phyloP scores from a whole-genome alignment of 148 eudicot genomes.

The Silene uniflora region DNA sequence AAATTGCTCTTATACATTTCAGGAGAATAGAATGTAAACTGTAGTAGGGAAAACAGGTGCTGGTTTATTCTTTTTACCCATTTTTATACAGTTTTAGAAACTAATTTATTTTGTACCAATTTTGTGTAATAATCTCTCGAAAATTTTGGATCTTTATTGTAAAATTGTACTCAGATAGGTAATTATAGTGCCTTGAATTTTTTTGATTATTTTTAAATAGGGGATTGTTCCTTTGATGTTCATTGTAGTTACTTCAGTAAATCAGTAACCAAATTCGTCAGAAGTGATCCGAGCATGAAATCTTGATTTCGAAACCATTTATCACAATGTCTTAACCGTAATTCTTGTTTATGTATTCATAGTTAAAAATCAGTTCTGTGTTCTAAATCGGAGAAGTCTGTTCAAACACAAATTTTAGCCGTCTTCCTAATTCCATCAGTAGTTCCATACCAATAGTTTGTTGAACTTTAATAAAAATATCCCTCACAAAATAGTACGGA shows the following conservation, averaged over 20 bases:
- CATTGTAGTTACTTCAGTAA: not conserved
- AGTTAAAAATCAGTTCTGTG: too few species aligned
- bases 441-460: too few species aligned
- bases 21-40: conserved; percentile 18
- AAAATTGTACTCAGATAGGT: conserved; percentile 11
- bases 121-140: conserved; percentile 34
- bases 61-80: conserved; percentile 13
- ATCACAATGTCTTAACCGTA: too few species aligned
- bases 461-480: too few species aligned
- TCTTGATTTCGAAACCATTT: too few species aligned
- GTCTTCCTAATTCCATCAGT: too few species aligned
- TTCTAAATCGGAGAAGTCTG: too few species aligned
- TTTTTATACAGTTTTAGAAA: conserved; percentile 27
- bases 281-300: too few species aligned
- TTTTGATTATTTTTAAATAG: too few species aligned
- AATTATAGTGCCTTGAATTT: not conserved
- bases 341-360: too few species aligned
- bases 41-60: conserved; percentile 20
- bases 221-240: not conserved
- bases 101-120: conserved; percentile 27
- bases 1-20: conserved; percentile 12
- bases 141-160: conserved; percentile 28
- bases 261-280: not conserved
- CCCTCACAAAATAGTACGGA: too few species aligned
- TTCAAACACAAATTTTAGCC: too few species aligned